Evolutionary conservation across 495 filamentous ascomycete genomes (phyloP), one percentile per base, ranked within the genome.

Genomic region (Astrothelium macrocarpum): DNA sequence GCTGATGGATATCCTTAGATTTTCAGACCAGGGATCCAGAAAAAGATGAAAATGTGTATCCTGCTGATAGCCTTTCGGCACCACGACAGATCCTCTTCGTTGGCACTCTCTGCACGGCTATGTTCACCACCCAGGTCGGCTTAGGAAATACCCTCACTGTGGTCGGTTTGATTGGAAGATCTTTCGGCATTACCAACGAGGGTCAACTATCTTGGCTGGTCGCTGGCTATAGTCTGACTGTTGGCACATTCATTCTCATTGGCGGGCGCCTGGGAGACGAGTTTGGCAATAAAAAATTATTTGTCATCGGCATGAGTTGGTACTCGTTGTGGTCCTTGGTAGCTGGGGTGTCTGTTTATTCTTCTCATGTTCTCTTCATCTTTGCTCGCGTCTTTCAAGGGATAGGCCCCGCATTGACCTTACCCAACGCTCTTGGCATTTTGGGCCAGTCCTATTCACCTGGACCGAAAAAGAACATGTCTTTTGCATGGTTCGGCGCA

Each of bases 401-500:
- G 2, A 75, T 76, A 32, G 73, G 74, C 16, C 73, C 72, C 10
- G 70, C 74, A 4, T 63, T 77, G 14, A 62, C 70, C 25, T 62
- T 75, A 42, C 72, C 74, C 12, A 77, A 77, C 60, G 72, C 66
- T 1, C 67, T 77, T 23, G 74, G 73, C 0, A 28, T 77, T n/a
- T 66, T 73, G 45, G 87, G 85, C 7, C 70, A 76, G 0, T 77
- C 79, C 0, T 88, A 86, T 64, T 67, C 71, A 0, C 79, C 80
- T 0, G 82, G 83, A 0, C 72, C 67, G n/a, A n/a, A n/a, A 39
- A 77, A 79, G 43, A 76, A 84, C 46, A 82, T 90, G 78, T 76
- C 81, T 0, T 88, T 90, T 66, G 75, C 80, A 0, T 53, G 85
- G 3, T 89, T 89, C 65, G 87, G 85, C 2, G 88, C 82, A 0